These are phyloP conservation scores for Adansonia rubrostipa DNA, from an alignment of 441 rosid genomes.

Conservation along the genomic window DNA sequence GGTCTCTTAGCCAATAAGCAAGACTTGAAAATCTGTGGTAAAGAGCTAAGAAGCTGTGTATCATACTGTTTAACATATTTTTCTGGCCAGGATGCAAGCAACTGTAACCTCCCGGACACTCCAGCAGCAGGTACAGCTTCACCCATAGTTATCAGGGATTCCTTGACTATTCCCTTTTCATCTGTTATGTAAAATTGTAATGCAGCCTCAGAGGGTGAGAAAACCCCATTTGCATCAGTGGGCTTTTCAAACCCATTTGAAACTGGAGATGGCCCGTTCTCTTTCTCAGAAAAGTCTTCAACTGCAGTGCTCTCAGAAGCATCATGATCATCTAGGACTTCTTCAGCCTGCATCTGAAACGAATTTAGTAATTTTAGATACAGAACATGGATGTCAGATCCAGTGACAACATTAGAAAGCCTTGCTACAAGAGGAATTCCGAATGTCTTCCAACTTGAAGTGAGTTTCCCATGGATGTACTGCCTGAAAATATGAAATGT, in stretches of 20 bases:
- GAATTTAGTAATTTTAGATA: conserved; percentile 69
- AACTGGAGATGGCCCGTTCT: conserved; percentile 39
- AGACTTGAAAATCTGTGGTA: conserved; percentile 62
- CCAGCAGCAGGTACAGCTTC: conserved; percentile 49
- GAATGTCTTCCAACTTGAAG: conserved; percentile 61
- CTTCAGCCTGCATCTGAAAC: conserved; percentile 51
- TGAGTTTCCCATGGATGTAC: conserved; percentile 57
- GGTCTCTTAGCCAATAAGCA: conserved; percentile 54
- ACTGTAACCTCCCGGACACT: conserved; percentile 45
- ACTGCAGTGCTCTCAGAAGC: conserved; percentile 40
- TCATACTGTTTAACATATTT: conserved; percentile 57
- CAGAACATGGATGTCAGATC: conserved; percentile 61
- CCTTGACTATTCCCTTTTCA: conserved; percentile 66
- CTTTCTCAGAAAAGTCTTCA: conserved; percentile 45
- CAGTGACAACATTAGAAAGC: conserved; percentile 51
- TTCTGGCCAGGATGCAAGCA: conserved; percentile 68
- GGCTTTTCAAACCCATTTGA: conserved; percentile 37
- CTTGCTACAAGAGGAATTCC: conserved; percentile 89
- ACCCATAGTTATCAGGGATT: conserved; percentile 51
- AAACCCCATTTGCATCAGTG: conserved; percentile 42
- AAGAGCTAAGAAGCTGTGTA: conserved; percentile 49
- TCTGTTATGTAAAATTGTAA: conserved; percentile 70
- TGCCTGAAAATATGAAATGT: conserved; percentile 56
- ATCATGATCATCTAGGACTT: conserved; percentile 37
- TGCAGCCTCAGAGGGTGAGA: conserved; percentile 54